Percentiles rank a stretch among this genome's conserved stretches.
phyloP scores from a whole-genome alignment of 345 rosid species.

The Reutealis trisperma region DNA sequence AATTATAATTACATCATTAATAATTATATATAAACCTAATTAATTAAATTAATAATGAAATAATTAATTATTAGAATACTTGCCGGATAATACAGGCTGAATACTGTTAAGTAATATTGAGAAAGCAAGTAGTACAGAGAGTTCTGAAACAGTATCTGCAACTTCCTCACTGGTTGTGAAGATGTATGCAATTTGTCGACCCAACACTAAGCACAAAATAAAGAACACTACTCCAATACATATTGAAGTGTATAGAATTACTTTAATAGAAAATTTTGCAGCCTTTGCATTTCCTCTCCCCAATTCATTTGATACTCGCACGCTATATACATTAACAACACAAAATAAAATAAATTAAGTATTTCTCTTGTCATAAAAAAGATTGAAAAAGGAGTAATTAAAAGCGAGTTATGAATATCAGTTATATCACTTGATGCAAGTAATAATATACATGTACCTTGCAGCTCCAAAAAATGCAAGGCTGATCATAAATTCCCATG shows the following conservation, averaged over 20 bases:
- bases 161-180: slow-evolving; percentile 45
- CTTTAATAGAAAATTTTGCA: slow-evolving; percentile 55
- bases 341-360: not conserved
- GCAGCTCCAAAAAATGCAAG: slow-evolving; percentile 59
- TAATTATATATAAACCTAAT: too few species aligned
- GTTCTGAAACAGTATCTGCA: slow-evolving; percentile 44
- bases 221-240: slow-evolving; percentile 44
- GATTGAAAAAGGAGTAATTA: too few species aligned
- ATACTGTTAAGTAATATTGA: slow-evolving; percentile 63
- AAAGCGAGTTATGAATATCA: too few species aligned
- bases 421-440: not conserved
- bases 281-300: slow-evolving; percentile 60
- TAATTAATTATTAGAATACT: not conserved
- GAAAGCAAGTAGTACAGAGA: slow-evolving; percentile 57
- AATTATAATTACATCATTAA: too few species aligned
- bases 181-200: slow-evolving; percentile 39
- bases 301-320: slow-evolving; percentile 67
- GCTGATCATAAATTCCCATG: slow-evolving; percentile 57
- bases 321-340: slow-evolving; percentile 29
- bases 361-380: not conserved
- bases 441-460: slow-evolving; percentile 24
- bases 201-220: slow-evolving; percentile 42
- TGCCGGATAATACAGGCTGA: slow-evolving; percentile 64
- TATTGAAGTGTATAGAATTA: slow-evolving; percentile 33
- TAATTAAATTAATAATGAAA: too few species aligned